Percentiles rank a stretch among this genome's conserved stretches.
phyloP scores from a whole-genome alignment of 768 basidiomycete species.

The Gelatoporia subvermispora region DNA sequence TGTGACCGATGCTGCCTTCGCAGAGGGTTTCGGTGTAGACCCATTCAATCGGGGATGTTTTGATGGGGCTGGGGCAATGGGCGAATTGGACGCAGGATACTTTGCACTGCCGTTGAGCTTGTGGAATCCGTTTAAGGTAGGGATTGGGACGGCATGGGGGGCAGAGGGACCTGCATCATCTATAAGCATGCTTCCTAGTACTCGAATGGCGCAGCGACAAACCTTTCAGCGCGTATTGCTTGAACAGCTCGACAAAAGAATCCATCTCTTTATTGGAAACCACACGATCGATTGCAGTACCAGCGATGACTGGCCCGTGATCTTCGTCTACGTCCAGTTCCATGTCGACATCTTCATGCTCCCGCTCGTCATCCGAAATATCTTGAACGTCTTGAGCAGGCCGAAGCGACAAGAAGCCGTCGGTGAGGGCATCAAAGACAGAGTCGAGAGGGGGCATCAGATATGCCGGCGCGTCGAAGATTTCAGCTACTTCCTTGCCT shows the following conservation, averaged over 20 bases:
- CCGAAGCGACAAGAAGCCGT: constrained; percentile 38
- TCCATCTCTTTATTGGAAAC: constrained; percentile 55
- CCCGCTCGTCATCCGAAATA: constrained; percentile 15
- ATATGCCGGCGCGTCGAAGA: constrained; percentile 71
- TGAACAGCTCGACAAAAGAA: constrained; percentile 62
- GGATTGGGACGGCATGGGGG: no score
- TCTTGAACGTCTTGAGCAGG: constrained; percentile 15
- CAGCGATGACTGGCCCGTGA: constrained; percentile 9
- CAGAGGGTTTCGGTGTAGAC: background rate
- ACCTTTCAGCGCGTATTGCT: constrained; percentile 40
- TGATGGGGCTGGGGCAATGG: constrained; percentile 3
- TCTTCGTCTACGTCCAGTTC: constrained; percentile 20
- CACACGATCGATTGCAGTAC: constrained; percentile 26
- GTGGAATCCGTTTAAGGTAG: constrained; percentile 12
- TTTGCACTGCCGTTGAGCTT: constrained; percentile 12
- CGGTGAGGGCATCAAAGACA: constrained; percentile 63
- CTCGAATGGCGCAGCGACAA: constrained; percentile 1
- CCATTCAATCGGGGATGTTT: constrained; percentile 9
- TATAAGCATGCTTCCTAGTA: background rate
- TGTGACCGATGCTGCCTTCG: background rate
- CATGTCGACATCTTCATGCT: constrained; percentile 26
- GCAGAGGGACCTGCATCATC: background rate
- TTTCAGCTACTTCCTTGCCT: constrained; percentile 37
- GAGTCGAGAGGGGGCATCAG: constrained; percentile 68
- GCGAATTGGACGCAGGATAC: constrained; percentile 2